These are phyloP conservation scores for Verticillium albo-atrum DNA, from an alignment of 2,329 filamentous ascomycete genomes.

Conservation along the genomic window DNA sequence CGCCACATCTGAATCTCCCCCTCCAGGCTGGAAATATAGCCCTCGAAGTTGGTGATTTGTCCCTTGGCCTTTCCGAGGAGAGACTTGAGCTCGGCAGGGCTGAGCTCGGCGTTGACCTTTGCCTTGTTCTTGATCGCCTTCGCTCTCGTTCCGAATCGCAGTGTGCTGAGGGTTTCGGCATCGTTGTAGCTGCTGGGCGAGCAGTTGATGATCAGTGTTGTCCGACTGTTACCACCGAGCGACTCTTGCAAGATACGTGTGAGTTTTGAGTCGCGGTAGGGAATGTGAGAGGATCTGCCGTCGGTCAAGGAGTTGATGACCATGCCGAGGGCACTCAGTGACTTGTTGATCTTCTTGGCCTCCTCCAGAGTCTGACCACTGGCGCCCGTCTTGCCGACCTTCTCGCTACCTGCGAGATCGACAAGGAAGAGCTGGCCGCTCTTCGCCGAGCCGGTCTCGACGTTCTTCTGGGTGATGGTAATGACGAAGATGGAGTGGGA, in stretches of 20 bases:
- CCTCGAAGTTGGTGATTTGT: conserved; percentile 84
- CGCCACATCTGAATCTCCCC: conserved; percentile 85
- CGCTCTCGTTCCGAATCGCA: conserved; percentile 91
- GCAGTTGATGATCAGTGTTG: conserved; percentile 98
- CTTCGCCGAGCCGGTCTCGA: conserved; percentile 92
- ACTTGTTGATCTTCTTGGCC: conserved; percentile 99
- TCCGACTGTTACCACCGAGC: conserved; percentile 93
- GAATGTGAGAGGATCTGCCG: conserved; percentile 92
- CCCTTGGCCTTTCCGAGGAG: conserved; percentile 89
- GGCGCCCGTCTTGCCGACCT: conserved; percentile 96
- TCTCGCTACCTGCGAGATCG: conserved; percentile 96
- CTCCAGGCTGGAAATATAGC: conserved; percentile 79
- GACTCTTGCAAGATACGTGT: conserved; percentile 97
- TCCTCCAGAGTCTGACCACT: conserved; percentile 96
- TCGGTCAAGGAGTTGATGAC: conserved; percentile 97
- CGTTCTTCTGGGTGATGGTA: conserved; percentile 95
- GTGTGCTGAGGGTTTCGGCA: conserved; percentile 83
- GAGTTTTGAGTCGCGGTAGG: conserved; percentile 96
- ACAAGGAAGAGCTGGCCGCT: conserved; percentile 96
- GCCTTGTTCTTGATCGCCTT: conserved; percentile 99
- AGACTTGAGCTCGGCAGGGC: conserved; percentile 88
- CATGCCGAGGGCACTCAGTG: conserved; percentile 95
- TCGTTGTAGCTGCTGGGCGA: conserved; percentile 99
- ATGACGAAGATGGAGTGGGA: conserved; percentile 98
- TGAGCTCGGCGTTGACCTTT: conserved; percentile 98